These are phyloP conservation scores for Pharnaceum exiguum DNA, from an alignment of 148 eudicot species.

Conservation along the genomic window DNA sequence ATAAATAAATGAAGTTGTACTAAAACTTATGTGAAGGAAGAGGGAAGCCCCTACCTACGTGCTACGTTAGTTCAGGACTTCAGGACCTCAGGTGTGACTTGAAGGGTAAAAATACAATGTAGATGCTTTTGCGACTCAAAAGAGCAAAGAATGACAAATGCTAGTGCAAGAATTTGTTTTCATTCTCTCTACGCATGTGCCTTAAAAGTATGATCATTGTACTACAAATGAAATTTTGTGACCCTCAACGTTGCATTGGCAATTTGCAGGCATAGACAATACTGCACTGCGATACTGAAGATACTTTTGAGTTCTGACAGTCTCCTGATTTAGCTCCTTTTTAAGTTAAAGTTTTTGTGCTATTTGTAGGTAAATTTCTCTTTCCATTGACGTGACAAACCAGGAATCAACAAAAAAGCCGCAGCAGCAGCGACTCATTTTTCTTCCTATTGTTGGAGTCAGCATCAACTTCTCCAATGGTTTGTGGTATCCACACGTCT, in stretches of 20 bases:
- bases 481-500: no score
- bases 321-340: background rate
- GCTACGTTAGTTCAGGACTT: background rate
- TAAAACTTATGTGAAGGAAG: background rate
- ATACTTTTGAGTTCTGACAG: slow-evolving; percentile 2
- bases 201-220: background rate
- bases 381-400: slow-evolving; percentile 13
- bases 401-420: background rate
- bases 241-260: no score
- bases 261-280: no score
- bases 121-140: slow-evolving; percentile 3
- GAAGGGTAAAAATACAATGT: slow-evolving; percentile 4
- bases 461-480: background rate
- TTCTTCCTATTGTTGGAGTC: background rate
- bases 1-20: no score
- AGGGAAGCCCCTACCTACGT: background rate
- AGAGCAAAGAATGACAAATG: background rate
- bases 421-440: no score
- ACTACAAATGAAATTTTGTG: no score
- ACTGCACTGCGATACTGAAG: slow-evolving; percentile 3
- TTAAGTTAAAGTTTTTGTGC: background rate
- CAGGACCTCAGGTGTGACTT: slow-evolving; percentile 6
- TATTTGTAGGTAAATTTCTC: background rate
- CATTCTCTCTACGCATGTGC: slow-evolving; percentile 6
- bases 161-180: background rate